Percentiles rank a stretch among this genome's conserved stretches.
These are phyloP conservation scores for Jamesozyma hellenica DNA, from an alignment of 805 yeast genomes.

Conservation along the genomic window DNA sequence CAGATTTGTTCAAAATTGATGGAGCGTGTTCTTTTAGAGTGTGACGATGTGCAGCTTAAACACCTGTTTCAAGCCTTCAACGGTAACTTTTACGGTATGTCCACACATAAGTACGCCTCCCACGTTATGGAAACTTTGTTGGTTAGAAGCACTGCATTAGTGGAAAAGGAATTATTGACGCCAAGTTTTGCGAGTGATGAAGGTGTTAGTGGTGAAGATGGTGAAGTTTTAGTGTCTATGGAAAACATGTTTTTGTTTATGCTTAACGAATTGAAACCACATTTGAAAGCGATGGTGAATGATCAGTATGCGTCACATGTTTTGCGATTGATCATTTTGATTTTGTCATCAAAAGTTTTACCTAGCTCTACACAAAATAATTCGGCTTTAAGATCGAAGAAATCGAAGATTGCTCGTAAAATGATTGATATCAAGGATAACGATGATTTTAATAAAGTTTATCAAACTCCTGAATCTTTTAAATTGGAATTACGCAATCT, in stretches of 20 bases:
- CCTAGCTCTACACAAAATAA: constrained; percentile 63
- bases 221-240: constrained; percentile 41
- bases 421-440: constrained; percentile 82
- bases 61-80: constrained; percentile 54
- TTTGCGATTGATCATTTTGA: constrained; percentile 57
- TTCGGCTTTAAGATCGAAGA: constrained; percentile 71
- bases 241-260: constrained; percentile 57
- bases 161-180: constrained; percentile 60
- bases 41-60: constrained; percentile 56
- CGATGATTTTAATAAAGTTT: constrained; percentile 56
- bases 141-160: constrained; percentile 60
- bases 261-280: constrained; percentile 57
- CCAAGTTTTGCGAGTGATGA: constrained; percentile 31
- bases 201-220: constrained; percentile 27
- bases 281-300: constrained; percentile 45
- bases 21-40: constrained; percentile 70
- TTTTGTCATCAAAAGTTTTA: constrained; percentile 66
- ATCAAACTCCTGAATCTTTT: constrained; percentile 62
- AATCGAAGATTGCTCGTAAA: constrained; percentile 80
- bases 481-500: constrained; percentile 48
- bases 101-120: constrained; percentile 84
- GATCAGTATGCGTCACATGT: constrained; percentile 89
- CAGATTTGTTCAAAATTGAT: constrained; percentile 89
- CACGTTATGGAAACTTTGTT: constrained; percentile 86
- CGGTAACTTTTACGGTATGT: constrained; percentile 65